Evolutionary conservation across 805 yeast genomes (phyloP).

Genomic region (Candida tibetensis): DNA sequence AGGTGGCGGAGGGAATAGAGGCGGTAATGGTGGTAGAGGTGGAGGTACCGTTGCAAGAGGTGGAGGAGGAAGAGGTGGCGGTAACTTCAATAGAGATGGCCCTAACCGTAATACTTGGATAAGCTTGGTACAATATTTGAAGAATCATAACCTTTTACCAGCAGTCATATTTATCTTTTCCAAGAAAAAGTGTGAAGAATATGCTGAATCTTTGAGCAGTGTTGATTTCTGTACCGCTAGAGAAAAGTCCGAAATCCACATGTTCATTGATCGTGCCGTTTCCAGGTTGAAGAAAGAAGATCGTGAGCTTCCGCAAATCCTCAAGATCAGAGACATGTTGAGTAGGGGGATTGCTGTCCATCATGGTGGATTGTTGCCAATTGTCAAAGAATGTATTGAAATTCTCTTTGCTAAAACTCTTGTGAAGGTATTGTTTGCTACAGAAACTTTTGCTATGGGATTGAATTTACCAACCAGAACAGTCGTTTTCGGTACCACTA

Average conservation of each 20-base stretch:
- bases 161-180: constrained; percentile 93
- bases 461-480: constrained; percentile 95
- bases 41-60: constrained; percentile 17
- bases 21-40: constrained; percentile 25
- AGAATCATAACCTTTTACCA: constrained; percentile 71
- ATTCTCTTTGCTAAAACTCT: constrained; percentile 83
- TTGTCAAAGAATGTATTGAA: constrained; percentile 90
- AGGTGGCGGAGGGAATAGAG: constrained; percentile 20
- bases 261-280: constrained; percentile 89
- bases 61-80: constrained; percentile 39
- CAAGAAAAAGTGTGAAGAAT: constrained; percentile 89
- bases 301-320: constrained; percentile 87
- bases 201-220: constrained; percentile 73
- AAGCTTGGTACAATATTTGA: constrained; percentile 66
- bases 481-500: constrained; percentile 79
- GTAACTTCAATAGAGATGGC: constrained; percentile 48
- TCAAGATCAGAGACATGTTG: constrained; percentile 75
- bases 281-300: constrained; percentile 84
- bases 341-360: constrained; percentile 94
- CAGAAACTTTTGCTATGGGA: constrained; percentile 99
- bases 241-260: constrained; percentile 87
- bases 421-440: constrained; percentile 89
- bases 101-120: constrained; percentile 82
- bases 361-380: constrained; percentile 91
- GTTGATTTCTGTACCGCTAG: constrained; percentile 78